phyloP scores from a whole-genome alignment of 2,329 filamentous ascomycete genomes.

The Passalora sequoiae region DNA sequence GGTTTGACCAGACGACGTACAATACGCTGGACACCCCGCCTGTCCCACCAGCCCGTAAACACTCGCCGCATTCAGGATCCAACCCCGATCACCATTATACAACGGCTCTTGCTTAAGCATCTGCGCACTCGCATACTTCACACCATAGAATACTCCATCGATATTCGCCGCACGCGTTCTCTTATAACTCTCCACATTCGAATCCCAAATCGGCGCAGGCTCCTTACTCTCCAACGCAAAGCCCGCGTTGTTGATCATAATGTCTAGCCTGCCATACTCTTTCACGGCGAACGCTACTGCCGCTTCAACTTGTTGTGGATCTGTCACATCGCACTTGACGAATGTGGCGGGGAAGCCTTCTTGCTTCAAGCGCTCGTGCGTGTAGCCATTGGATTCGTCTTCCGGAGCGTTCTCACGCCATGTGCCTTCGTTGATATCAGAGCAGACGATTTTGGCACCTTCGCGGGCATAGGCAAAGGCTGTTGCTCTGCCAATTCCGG shows the following conservation, averaged over 20 bases:
- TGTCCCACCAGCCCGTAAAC: conserved; percentile 40
- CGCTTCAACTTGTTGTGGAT: conserved; percentile 28
- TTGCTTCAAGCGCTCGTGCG: conserved; percentile 18
- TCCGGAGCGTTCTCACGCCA: conserved; percentile 17
- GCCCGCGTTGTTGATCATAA: conserved; percentile 37
- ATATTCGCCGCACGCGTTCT: conserved; percentile 34
- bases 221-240: conserved; percentile 30
- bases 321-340: conserved; percentile 32
- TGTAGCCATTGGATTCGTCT: conserved; percentile 19
- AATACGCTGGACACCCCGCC: conserved; percentile 10
- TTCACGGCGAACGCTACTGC: conserved; percentile 29
- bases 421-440: conserved; percentile 18
- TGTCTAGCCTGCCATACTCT: conserved; percentile 33
- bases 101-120: conserved; percentile 47
- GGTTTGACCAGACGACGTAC: no score
- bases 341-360: conserved; percentile 24
- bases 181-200: conserved; percentile 45
- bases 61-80: conserved; percentile 47
- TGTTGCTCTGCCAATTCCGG: conserved; percentile 33
- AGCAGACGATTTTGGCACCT: conserved; percentile 29
- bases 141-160: conserved; percentile 39
- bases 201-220: conserved; percentile 43
- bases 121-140: conserved; percentile 45
- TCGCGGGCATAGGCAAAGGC: conserved; percentile 33
- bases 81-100: conserved; percentile 40